Conservation (phyloP, 1,284 basidiomycete species). For the Marasmius oreades region DNA sequence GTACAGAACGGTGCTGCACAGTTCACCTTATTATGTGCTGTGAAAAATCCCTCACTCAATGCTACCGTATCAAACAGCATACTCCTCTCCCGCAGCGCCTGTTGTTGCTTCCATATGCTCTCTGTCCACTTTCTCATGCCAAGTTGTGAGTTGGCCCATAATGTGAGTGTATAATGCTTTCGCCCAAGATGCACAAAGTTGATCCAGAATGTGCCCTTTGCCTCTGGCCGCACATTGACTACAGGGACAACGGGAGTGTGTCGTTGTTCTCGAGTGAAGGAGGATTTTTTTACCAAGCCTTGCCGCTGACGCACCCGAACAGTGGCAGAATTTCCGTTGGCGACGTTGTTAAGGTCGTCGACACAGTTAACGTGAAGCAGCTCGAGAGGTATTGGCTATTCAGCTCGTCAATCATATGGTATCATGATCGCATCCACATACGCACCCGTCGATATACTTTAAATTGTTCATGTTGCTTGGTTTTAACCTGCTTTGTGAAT, state of each 20-base stretch:
- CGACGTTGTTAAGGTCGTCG: conserved; percentile 56
- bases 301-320: conserved; percentile 27
- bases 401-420: conserved; percentile 11
- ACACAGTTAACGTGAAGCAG: conserved; percentile 83
- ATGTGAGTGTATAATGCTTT: conserved; percentile 88
- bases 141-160: conserved; percentile 89
- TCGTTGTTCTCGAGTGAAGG: conserved; percentile 47
- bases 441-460: conserved; percentile 91
- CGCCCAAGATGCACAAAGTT: conserved; percentile 93
- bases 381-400: conserved; percentile 92
- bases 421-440: conserved; percentile 12
- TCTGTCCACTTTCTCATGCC: conserved; percentile 95
- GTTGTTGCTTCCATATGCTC: conserved; percentile 87
- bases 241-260: conserved; percentile 31
- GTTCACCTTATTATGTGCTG: conserved; percentile 81
- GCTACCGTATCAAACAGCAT: conserved; percentile 85
- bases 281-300: conserved; percentile 43
- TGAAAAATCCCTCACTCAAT: conserved; percentile 87
- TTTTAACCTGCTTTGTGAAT: conserved; percentile 85
- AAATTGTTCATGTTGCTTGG: conserved; percentile 89
- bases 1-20: conserved; percentile 93
- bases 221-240: conserved; percentile 39
- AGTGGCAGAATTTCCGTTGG: conserved; percentile 11
- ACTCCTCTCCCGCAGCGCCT: conserved; percentile 80
- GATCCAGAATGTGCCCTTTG: conserved; percentile 88